A percentile compares a stretch with the other conserved stretches of the same genome.
phyloP scores from a whole-genome alignment of 257 asterid genomes.

The Parsonsia alboflavescens region DNA sequence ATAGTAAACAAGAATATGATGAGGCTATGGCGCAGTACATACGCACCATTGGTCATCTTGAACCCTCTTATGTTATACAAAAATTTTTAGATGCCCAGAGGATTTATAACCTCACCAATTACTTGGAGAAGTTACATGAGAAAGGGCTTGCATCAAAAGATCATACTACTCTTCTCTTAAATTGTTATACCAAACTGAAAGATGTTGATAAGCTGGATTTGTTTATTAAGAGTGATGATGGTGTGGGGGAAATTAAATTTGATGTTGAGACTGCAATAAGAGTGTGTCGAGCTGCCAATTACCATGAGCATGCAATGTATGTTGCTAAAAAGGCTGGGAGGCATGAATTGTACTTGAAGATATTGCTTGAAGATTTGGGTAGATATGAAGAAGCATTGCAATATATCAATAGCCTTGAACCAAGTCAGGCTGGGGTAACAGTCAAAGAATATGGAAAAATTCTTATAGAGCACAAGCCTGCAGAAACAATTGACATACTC shows the following conservation, averaged over 20 bases:
- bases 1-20: slow-evolving; percentile 74
- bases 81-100: slow-evolving; percentile 97
- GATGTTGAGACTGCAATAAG: slow-evolving; percentile 96
- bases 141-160: slow-evolving; percentile 93
- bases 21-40: slow-evolving; percentile 94
- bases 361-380: slow-evolving; percentile 87
- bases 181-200: slow-evolving; percentile 92
- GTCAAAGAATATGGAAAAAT: slow-evolving; percentile 90
- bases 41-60: slow-evolving; percentile 85
- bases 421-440: slow-evolving; percentile 95
- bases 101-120: slow-evolving; percentile 82
- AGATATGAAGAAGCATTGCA: slow-evolving; percentile 89
- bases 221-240: slow-evolving; percentile 84
- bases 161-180: slow-evolving; percentile 89
- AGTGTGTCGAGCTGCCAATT: slow-evolving; percentile 95
- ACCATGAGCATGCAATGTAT: slow-evolving; percentile 97
- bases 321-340: slow-evolving; percentile 95
- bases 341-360: slow-evolving; percentile 94
- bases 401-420: slow-evolving; percentile 82
- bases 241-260: slow-evolving; percentile 71
- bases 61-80: slow-evolving; percentile 92
- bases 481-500: slow-evolving; percentile 73
- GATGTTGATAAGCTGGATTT: slow-evolving; percentile 85
- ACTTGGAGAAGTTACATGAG: slow-evolving; percentile 93
- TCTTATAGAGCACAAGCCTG: slow-evolving; percentile 86